phyloP scores from a whole-genome alignment of 768 basidiomycete species.

The Suillus occidentalis region DNA sequence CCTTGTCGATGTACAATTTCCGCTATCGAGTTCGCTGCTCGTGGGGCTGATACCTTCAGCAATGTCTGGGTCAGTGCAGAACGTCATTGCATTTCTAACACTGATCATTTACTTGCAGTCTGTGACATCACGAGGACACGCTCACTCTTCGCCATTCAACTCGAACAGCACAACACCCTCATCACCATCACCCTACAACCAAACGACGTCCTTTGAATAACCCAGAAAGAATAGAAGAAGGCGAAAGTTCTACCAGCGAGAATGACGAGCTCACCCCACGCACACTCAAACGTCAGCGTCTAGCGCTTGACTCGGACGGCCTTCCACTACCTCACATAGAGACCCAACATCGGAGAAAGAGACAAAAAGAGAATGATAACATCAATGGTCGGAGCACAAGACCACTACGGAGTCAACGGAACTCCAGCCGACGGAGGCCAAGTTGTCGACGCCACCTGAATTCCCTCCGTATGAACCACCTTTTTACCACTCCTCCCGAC shows the following conservation, averaged over 20 bases:
- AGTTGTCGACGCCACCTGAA: slow-evolving; percentile 8
- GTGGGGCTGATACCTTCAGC: slow-evolving; percentile 50
- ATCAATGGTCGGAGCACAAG: background rate
- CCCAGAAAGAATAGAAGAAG: background rate
- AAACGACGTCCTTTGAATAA: slow-evolving; percentile 1
- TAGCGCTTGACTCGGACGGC: slow-evolving; percentile 29
- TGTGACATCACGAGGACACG: no score
- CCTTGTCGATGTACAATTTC: slow-evolving; percentile 84
- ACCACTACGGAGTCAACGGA: background rate
- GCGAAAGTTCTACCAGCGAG: background rate
- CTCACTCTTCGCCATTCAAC: slow-evolving; percentile 5
- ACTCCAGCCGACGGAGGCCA: background rate
- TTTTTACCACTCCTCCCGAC: background rate
- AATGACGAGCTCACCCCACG: slow-evolving; percentile 33
- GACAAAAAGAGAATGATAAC: slow-evolving; percentile 23
- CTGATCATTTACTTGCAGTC: no score
- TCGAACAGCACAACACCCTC: slow-evolving; percentile 7
- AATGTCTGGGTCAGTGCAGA: no score
- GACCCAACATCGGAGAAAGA: slow-evolving; percentile 11
- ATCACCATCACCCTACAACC: background rate
- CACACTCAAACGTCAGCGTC: slow-evolving; percentile 34
- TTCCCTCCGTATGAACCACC: background rate
- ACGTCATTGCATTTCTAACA: no score
- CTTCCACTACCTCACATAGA: slow-evolving; percentile 17
- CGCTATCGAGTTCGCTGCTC: slow-evolving; percentile 74